phyloP scores from a whole-genome alignment of 257 asterid genomes.

The Nicotiana attenuata region DNA sequence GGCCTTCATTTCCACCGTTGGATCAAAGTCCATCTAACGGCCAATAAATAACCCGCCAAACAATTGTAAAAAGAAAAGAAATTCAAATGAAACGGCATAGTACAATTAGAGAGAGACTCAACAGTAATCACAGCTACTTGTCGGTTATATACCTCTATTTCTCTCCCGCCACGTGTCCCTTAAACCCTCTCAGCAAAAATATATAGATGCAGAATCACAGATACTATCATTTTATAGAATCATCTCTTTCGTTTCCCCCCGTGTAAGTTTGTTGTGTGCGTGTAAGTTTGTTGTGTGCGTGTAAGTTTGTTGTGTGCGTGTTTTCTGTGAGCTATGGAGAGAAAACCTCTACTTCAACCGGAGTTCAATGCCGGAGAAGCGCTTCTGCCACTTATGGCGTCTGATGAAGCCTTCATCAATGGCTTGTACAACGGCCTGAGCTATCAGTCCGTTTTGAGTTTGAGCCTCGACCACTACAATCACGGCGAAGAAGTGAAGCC shows the following conservation, averaged over 20 bases:
- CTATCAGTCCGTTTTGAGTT: neutral
- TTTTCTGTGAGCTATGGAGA: neutral
- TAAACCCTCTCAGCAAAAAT: neutral
- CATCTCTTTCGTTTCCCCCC: neutral
- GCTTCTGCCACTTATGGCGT: neutral
- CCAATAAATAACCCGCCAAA: neutral
- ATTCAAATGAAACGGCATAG: neutral
- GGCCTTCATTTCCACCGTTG: neutral
- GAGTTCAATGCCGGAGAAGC: neutral
- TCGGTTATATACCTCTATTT: neutral
- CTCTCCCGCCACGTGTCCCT: slow-evolving; percentile 15
- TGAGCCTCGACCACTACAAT: neutral
- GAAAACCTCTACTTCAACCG: neutral
- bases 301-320: no score
- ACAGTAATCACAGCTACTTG: slow-evolving; percentile 19
- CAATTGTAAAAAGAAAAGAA: neutral
- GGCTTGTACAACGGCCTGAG: neutral
- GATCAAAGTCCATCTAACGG: neutral
- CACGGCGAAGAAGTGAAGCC: neutral
- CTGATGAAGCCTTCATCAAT: slow-evolving; percentile 3
- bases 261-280: no score
- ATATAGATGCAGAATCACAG: neutral
- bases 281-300: no score
- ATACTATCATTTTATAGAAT: neutral
- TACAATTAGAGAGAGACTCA: neutral